These are phyloP conservation scores for Dillenia suffruticosa DNA, from an alignment of 164 flowering plant species.

Conservation along the genomic window DNA sequence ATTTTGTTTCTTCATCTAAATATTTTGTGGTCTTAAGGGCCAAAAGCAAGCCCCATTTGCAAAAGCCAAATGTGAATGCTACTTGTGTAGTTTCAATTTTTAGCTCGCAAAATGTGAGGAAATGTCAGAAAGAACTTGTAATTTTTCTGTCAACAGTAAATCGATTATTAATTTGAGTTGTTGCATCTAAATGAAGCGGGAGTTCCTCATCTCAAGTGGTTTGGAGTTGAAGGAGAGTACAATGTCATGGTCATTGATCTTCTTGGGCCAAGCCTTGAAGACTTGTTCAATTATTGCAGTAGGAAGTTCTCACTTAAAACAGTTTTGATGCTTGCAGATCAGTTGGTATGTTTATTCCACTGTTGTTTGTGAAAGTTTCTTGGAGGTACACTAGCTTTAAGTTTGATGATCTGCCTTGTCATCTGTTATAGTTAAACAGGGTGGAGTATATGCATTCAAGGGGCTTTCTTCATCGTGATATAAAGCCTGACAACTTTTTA, in stretches of 20 bases:
- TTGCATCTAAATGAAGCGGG: conserved; percentile 31
- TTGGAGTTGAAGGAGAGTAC: conserved; percentile 63
- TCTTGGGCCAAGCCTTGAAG: conserved; percentile 22
- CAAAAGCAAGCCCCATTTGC: too few relatives aligned
- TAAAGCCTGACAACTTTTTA: conserved; percentile 73
- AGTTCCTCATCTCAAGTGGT: conserved; percentile 64
- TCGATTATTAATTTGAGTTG: too few relatives aligned
- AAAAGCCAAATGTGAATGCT: too few relatives aligned
- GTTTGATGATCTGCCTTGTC: too few relatives aligned
- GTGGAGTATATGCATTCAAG: conserved; percentile 74
- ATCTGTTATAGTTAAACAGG: conserved; percentile 42
- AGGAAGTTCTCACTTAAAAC: conserved; percentile 61
- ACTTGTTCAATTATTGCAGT: conserved; percentile 58
- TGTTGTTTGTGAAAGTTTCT: too few relatives aligned
- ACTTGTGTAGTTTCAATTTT: too few relatives aligned
- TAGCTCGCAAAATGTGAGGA: too few relatives aligned
- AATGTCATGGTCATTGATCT: conserved; percentile 70
- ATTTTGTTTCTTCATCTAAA: too few relatives aligned
- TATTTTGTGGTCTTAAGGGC: too few relatives aligned
- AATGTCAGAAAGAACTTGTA: too few relatives aligned
- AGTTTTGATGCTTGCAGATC: conserved; percentile 73
- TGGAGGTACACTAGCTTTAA: too few relatives aligned
- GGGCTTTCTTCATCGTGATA: conserved; percentile 76
- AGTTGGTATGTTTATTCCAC: conserved; percentile 37
- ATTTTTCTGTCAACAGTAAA: too few relatives aligned